Evolutionary conservation across 106 monocot genomes (phyloP).

Genomic region (Dioscorea alata): DNA sequence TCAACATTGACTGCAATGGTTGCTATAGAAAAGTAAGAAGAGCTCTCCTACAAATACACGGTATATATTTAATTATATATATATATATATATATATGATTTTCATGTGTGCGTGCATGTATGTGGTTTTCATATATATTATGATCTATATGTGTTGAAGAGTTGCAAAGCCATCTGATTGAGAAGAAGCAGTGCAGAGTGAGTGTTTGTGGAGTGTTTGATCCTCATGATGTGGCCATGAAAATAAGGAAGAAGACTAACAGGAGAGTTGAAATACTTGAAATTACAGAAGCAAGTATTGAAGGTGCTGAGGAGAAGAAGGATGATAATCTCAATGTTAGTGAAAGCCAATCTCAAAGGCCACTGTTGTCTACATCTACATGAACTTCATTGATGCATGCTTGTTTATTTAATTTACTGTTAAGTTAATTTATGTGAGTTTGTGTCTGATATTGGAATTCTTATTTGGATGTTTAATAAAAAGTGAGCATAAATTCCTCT

Average conservation of each 20-base stretch:
- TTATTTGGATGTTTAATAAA: too few species aligned
- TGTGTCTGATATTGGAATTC: too few species aligned
- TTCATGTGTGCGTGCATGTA: too few species aligned
- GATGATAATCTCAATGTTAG: neutral
- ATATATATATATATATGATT: neutral
- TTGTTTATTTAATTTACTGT: neutral
- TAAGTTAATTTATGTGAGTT: too few species aligned
- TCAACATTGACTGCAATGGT: conserved; percentile 90
- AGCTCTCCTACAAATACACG: conserved; percentile 72
- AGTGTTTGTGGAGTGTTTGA: conserved; percentile 63
- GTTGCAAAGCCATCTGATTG: conserved; percentile 85
- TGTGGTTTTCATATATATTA: too few species aligned
- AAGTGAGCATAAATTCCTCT: too few species aligned
- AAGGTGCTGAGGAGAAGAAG: neutral
- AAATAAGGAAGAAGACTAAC: conserved; percentile 60
- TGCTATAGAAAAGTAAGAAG: conserved; percentile 66
- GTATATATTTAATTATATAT: conserved; percentile 12
- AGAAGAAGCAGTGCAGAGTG: conserved; percentile 70
- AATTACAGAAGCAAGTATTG: conserved; percentile 31
- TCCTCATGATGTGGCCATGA: conserved; percentile 75
- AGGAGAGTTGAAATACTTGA: conserved; percentile 86
- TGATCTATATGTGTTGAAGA: conserved; percentile 16
- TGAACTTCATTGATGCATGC: neutral
- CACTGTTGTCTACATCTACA: neutral
- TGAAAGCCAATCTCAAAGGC: neutral